phyloP scores from a whole-genome alignment of 495 filamentous ascomycete species.

The Aspergillus haitiensis region DNA sequence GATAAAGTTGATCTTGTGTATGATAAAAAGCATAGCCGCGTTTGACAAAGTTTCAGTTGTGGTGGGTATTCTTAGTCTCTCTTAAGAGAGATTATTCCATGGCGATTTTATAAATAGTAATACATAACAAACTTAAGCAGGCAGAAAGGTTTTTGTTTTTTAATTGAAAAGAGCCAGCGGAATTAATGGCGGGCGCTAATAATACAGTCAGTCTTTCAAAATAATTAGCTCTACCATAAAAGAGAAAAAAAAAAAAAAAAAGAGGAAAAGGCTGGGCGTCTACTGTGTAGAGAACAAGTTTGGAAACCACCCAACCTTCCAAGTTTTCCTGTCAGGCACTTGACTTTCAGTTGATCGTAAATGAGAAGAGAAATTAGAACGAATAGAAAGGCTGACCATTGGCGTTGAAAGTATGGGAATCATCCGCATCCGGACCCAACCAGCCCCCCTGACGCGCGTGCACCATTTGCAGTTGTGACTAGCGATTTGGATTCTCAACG shows the following conservation, averaged over 20 bases:
- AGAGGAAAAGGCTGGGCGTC: not conserved
- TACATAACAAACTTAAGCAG: too few species aligned
- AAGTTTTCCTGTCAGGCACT: slow-evolving; percentile 16
- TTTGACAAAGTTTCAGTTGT: too few species aligned
- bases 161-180: not conserved
- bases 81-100: too few species aligned
- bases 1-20: too few species aligned
- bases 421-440: slow-evolving; percentile 37
- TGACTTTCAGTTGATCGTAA: slow-evolving; percentile 13
- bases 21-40: too few species aligned
- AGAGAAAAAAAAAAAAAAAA: too few species aligned
- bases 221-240: too few species aligned
- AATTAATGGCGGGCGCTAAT: too few species aligned
- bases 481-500: not conserved
- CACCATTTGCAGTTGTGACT: slow-evolving; percentile 12
- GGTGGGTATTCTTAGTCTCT: too few species aligned
- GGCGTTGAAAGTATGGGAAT: slow-evolving; percentile 20
- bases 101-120: too few species aligned
- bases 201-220: too few species aligned
- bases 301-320: slow-evolving; percentile 13
- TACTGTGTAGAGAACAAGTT: not conserved
- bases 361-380: slow-evolving; percentile 14
- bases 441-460: slow-evolving; percentile 30
- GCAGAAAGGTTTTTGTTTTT: not conserved
- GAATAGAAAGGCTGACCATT: slow-evolving; percentile 25